A percentile compares a stretch with the other conserved stretches of the same genome.
Conservation (phyloP, 768 basidiomycete species). For the Sarcodon aspratus region DNA sequence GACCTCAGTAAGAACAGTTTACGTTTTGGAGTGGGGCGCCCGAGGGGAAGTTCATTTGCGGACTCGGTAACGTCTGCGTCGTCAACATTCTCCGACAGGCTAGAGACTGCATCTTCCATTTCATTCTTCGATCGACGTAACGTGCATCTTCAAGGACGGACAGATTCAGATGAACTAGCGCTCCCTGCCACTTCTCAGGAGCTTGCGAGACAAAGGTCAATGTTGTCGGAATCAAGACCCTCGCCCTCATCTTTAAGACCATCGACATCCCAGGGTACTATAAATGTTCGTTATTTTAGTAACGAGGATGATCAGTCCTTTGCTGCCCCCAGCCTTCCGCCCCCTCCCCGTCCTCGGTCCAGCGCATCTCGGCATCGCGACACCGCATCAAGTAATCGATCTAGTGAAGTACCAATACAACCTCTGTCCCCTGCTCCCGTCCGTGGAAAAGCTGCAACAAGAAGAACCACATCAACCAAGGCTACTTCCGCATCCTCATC, state of each 20-base stretch:
- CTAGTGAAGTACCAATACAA: conserved; percentile 19
- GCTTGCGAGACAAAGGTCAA: no score
- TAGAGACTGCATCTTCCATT: neutral
- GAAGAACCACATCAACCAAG: neutral
- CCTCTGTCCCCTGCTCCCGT: conserved; percentile 27
- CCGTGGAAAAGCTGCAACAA: conserved; percentile 3
- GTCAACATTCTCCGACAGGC: neutral
- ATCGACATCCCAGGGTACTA: no score
- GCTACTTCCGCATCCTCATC: neutral
- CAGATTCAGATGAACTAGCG: no score
- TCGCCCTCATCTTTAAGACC: no score
- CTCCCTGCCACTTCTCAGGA: no score
- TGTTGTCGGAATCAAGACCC: no score
- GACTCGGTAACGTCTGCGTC: conserved; percentile 5
- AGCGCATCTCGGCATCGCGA: conserved; percentile 6
- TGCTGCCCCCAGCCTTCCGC: conserved; percentile 39
- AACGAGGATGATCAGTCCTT: conserved; percentile 19
- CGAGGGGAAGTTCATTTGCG: neutral
- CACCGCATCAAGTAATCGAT: conserved; percentile 4
- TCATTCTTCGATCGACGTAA: neutral
- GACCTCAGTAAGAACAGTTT: neutral
- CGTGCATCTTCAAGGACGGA: neutral
- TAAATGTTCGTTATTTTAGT: neutral
- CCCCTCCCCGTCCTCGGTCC: conserved; percentile 22
- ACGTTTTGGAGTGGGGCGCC: neutral